A percentile compares a stretch with the other conserved stretches of the same genome.
These are phyloP conservation scores for Adenanthera pavonina DNA, from an alignment of 306 rosid genomes.

Conservation along the genomic window DNA sequence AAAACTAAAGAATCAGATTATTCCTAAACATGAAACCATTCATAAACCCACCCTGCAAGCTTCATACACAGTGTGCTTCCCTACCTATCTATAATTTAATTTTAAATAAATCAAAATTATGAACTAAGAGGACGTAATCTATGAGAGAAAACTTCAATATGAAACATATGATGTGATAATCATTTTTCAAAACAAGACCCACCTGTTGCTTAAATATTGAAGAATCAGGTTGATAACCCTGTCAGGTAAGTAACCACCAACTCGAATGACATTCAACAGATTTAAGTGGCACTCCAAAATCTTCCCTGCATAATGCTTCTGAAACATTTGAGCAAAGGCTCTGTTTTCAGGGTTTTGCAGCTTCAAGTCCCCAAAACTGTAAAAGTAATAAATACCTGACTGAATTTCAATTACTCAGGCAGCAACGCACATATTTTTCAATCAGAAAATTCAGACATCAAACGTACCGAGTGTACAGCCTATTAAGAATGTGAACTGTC, in stretches of 20 bases:
- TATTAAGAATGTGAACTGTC: constrained; percentile 92
- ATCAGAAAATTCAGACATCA: constrained; percentile 7
- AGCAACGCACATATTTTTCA: not conserved
- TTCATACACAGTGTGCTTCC: not conserved
- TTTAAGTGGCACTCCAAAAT: constrained; percentile 90
- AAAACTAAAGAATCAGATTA: constrained; percentile 3
- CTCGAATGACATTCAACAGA: constrained; percentile 77
- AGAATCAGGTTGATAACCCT: constrained; percentile 90
- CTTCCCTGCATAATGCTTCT: constrained; percentile 89
- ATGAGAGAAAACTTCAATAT: not conserved
- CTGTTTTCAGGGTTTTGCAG: constrained; percentile 89
- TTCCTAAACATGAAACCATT: constrained; percentile 6
- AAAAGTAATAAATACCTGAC: constrained; percentile 5
- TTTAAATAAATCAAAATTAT: not conserved
- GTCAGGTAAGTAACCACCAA: constrained; percentile 95
- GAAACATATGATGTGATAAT: constrained; percentile 3
- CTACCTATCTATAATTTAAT: not conserved
- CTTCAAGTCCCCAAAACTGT: constrained; percentile 96
- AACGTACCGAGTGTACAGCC: constrained; percentile 88
- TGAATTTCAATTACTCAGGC: constrained; percentile 20
- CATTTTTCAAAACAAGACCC: not conserved
- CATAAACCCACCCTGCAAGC: not conserved
- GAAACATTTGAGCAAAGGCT: constrained; percentile 94
- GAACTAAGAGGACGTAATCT: not conserved
- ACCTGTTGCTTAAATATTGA: constrained; percentile 96